These are phyloP conservation scores for Exophiala phaeomuriformis DNA, from an alignment of 2,329 filamentous ascomycete genomes.

Conservation along the genomic window DNA sequence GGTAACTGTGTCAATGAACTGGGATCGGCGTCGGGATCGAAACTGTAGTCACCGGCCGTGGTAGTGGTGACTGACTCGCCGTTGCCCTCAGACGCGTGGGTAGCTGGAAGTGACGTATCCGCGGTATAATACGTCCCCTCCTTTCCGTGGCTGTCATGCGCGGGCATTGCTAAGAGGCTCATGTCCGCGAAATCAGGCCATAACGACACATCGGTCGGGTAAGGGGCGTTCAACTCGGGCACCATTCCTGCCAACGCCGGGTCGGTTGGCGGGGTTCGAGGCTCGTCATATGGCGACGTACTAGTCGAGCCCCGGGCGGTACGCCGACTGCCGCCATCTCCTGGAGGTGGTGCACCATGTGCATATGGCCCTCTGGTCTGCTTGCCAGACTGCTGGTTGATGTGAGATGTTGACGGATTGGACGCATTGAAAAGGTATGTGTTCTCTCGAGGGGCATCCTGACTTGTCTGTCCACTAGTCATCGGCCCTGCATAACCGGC, in stretches of 20 bases:
- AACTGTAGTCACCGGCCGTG: not conserved
- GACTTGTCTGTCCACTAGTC: too few species aligned
- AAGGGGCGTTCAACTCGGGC: constrained; percentile 16
- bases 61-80: not conserved
- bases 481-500: too few species aligned
- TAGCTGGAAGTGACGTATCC: too few species aligned
- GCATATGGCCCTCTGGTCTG: not conserved
- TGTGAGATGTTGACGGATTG: constrained; percentile 16
- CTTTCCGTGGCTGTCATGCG: constrained; percentile 16
- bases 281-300: constrained; percentile 11
- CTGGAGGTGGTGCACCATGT: not conserved
- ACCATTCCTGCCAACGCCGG: not conserved
- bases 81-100: too few species aligned
- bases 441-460: too few species aligned
- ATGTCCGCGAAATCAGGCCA: constrained; percentile 39
- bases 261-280: constrained; percentile 12
- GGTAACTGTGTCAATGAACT: constrained; percentile 17
- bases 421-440: constrained; percentile 14
- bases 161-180: constrained; percentile 21
- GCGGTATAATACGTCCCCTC: constrained; percentile 1
- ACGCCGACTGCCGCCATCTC: not conserved
- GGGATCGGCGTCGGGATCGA: constrained; percentile 7
- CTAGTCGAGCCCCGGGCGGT: constrained; percentile 4
- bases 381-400: constrained; percentile 9
- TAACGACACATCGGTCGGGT: constrained; percentile 30